phyloP scores from a whole-genome alignment of 768 basidiomycete genomes.

The Tulasnella sp. region DNA sequence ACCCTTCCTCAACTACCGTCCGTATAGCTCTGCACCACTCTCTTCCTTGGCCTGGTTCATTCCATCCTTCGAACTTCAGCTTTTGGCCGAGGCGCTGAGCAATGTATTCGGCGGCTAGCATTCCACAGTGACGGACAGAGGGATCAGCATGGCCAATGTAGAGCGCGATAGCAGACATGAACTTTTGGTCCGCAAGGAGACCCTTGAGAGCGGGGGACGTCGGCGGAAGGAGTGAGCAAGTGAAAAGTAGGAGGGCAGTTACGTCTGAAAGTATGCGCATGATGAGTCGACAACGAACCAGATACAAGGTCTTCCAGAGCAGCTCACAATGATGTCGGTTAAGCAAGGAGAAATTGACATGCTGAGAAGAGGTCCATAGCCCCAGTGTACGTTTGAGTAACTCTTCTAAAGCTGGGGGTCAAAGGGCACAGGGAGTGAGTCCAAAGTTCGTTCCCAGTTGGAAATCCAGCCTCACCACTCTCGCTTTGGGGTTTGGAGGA shows the following conservation, averaged over 20 bases:
- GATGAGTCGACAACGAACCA: neutral
- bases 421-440: constrained; percentile 32
- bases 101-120: constrained; percentile 83
- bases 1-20: constrained; percentile 31
- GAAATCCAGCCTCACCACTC: constrained; percentile 30
- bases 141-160: constrained; percentile 78
- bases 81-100: constrained; percentile 59
- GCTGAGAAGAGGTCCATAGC: constrained; percentile 70
- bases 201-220: constrained; percentile 45
- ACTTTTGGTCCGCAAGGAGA: constrained; percentile 52
- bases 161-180: constrained; percentile 63
- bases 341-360: constrained; percentile 74
- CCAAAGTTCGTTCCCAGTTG: constrained; percentile 35
- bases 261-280: constrained; percentile 48
- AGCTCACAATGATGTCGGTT: constrained; percentile 69
- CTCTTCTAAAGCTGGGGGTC: constrained; percentile 31
- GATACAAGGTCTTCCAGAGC: neutral
- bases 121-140: constrained; percentile 78
- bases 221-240: constrained; percentile 56
- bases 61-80: constrained; percentile 80
- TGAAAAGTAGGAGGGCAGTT: constrained; percentile 64
- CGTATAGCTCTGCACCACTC: constrained; percentile 63
- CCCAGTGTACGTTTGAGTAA: constrained; percentile 43
- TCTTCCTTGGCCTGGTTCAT: constrained; percentile 62
- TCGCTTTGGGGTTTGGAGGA: constrained; percentile 35